These are phyloP conservation scores for Castanea sativa DNA, from an alignment of 306 rosid species.

Conservation along the genomic window DNA sequence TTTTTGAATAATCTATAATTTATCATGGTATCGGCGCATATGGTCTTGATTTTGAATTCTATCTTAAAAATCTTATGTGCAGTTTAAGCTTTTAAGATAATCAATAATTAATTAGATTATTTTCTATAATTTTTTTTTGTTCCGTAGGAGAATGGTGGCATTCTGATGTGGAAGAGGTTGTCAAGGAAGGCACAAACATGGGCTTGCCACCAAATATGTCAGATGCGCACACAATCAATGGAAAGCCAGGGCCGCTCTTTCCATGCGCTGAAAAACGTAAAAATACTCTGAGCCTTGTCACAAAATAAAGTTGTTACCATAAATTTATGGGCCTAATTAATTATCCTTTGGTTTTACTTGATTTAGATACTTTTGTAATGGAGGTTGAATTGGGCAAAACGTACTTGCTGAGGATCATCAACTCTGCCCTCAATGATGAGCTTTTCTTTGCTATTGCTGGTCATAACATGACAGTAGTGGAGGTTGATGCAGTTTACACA, in stretches of 20 bases:
- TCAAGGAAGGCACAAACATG: slow-evolving; percentile 59
- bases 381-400: slow-evolving; percentile 76
- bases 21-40: too few relatives aligned
- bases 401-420: slow-evolving; percentile 69
- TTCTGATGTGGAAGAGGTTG: slow-evolving; percentile 68
- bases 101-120: background rate
- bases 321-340: background rate
- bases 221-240: slow-evolving; percentile 90
- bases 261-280: slow-evolving; percentile 89
- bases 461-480: slow-evolving; percentile 80
- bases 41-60: too few relatives aligned
- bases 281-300: background rate
- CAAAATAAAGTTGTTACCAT: background rate
- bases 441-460: slow-evolving; percentile 74
- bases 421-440: slow-evolving; percentile 67
- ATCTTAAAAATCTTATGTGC: too few relatives aligned
- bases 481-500: slow-evolving; percentile 87
- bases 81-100: too few relatives aligned
- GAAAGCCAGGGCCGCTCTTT: slow-evolving; percentile 90
- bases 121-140: background rate
- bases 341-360: background rate
- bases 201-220: slow-evolving; percentile 86
- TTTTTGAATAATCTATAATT: too few relatives aligned
- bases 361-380: slow-evolving; percentile 67
- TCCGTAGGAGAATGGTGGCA: slow-evolving; percentile 84